A percentile compares a stretch with the other conserved stretches of the same genome.
phyloP scores from a whole-genome alignment of 768 basidiomycete genomes.

The Suillus clintonianus region DNA sequence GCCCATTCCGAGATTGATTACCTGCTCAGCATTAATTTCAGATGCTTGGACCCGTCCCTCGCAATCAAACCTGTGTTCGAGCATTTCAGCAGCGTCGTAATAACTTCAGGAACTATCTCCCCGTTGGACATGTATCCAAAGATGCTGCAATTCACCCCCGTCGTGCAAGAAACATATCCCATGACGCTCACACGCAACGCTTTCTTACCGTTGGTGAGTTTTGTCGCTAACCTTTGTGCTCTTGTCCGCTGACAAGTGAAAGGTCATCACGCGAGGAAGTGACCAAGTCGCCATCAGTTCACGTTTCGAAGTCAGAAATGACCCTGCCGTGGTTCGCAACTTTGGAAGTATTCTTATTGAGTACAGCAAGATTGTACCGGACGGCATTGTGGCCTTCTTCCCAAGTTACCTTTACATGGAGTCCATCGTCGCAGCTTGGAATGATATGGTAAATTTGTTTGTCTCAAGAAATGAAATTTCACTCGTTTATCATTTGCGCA shows the following conservation, averaged over 20 bases:
- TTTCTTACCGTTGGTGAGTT: slow-evolving; percentile 86
- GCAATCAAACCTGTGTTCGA: slow-evolving; percentile 99
- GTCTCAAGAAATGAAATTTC: neutral
- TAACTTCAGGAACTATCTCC: slow-evolving; percentile 98
- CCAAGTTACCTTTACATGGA: slow-evolving; percentile 99
- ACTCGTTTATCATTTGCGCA: slow-evolving; percentile 35
- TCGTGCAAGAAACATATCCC: slow-evolving; percentile 94
- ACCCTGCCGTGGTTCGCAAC: slow-evolving; percentile 97
- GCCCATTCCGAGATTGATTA: neutral
- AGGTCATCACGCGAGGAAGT: slow-evolving; percentile 97
- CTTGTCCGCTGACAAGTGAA: neutral
- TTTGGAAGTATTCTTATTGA: slow-evolving; percentile 98
- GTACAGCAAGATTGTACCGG: slow-evolving; percentile 96
- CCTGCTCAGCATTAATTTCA: slow-evolving; percentile 34
- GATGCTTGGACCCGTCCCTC: slow-evolving; percentile 95
- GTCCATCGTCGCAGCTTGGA: slow-evolving; percentile 99
- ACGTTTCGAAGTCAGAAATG: slow-evolving; percentile 97
- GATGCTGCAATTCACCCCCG: slow-evolving; percentile 97
- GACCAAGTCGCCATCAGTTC: slow-evolving; percentile 99
- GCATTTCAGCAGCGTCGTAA: slow-evolving; percentile 96
- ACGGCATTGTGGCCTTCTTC: slow-evolving; percentile 98
- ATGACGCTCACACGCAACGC: slow-evolving; percentile 98
- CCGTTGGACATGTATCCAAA: slow-evolving; percentile 99
- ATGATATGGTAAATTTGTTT: slow-evolving; percentile 85
- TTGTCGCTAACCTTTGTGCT: neutral